Conservation (phyloP, 2,329 filamentous ascomycete genomes). For the Nothophaeocryptopus gaeumannii region DNA sequence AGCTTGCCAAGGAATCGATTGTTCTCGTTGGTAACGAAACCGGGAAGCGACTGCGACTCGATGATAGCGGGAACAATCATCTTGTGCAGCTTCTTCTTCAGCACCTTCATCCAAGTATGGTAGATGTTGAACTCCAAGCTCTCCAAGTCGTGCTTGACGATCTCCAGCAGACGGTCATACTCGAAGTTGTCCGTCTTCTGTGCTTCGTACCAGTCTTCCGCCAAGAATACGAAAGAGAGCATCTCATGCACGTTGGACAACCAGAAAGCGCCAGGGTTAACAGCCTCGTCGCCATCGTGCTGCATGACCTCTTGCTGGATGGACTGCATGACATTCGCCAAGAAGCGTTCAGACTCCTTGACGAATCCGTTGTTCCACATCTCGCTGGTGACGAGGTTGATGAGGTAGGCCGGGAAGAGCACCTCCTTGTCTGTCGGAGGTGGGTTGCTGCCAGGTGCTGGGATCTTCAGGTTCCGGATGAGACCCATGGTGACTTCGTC, state of each 20-base stretch:
- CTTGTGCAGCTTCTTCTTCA: conserved; percentile 99
- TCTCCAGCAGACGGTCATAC: conserved; percentile 94
- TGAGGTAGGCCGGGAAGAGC: conserved; percentile 95
- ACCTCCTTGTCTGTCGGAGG: conserved; percentile 98
- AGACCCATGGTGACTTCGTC: conserved; percentile 96
- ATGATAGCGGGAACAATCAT: conserved; percentile 99
- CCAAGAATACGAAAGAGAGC: conserved; percentile 98
- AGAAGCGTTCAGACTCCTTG: conserved; percentile 97
- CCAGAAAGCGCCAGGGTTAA: conserved; percentile 98
- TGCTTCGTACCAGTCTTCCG: conserved; percentile 98
- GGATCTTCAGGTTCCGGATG: conserved; percentile 95
- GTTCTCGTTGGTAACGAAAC: conserved; percentile 97
- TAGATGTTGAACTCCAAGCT: conserved; percentile 99
- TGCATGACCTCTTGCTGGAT: conserved; percentile 99
- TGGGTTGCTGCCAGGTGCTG: conserved; percentile 78
- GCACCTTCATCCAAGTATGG: conserved; percentile 99
- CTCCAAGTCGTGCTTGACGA: conserved; percentile 98
- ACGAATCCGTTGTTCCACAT: conserved; percentile 99
- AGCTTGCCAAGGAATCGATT: conserved; percentile 98
- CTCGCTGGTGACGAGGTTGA: conserved; percentile 97
- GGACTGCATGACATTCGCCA: conserved; percentile 99
- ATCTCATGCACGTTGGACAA: conserved; percentile 99
- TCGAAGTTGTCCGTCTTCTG: conserved; percentile 99
- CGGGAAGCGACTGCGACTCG: conserved; percentile 94
- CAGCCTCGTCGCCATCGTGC: conserved; percentile 92